Evolutionary conservation across 306 rosid genomes (phyloP).

Genomic region (Sphenostylis stenocarpa): DNA sequence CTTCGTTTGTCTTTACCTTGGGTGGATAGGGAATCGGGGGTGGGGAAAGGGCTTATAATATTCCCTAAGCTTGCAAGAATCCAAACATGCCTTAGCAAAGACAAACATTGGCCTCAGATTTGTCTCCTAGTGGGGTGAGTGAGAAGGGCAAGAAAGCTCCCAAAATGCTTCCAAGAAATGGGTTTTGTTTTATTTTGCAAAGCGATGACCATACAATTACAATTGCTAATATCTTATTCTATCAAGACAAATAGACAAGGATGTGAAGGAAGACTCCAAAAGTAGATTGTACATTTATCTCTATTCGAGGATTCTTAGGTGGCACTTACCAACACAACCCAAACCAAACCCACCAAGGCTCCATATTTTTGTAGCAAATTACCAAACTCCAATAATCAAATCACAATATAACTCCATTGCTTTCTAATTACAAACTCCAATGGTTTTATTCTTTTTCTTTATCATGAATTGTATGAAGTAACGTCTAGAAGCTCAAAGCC

Average conservation of each 20-base stretch:
- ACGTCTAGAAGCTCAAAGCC: too few species aligned
- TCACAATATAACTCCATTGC: too few species aligned
- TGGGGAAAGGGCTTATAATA: conserved; percentile 45
- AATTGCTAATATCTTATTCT: neutral
- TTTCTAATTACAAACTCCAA: too few species aligned
- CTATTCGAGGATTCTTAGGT: conserved; percentile 54
- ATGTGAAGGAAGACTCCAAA: conserved; percentile 55
- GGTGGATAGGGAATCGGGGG: conserved; percentile 78
- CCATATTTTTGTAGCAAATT: neutral
- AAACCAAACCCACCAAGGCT: neutral
- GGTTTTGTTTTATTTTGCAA: conserved; percentile 51
- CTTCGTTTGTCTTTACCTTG: conserved; percentile 52
- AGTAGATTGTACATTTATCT: conserved; percentile 56
- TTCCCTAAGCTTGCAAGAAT: conserved; percentile 50
- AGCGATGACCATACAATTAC: conserved; percentile 40
- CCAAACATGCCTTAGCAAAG: conserved; percentile 80
- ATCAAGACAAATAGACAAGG: conserved; percentile 64
- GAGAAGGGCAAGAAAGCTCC: conserved; percentile 44
- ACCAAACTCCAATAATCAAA: too few species aligned
- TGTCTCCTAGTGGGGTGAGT: conserved; percentile 68
- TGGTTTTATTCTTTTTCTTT: too few species aligned
- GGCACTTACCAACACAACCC: conserved; percentile 28
- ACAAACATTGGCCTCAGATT: conserved; percentile 60
- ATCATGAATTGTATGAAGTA: too few species aligned
- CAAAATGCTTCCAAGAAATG: conserved; percentile 45